phyloP scores from a whole-genome alignment of 495 filamentous ascomycete genomes.

The Tuber aestivum region DNA sequence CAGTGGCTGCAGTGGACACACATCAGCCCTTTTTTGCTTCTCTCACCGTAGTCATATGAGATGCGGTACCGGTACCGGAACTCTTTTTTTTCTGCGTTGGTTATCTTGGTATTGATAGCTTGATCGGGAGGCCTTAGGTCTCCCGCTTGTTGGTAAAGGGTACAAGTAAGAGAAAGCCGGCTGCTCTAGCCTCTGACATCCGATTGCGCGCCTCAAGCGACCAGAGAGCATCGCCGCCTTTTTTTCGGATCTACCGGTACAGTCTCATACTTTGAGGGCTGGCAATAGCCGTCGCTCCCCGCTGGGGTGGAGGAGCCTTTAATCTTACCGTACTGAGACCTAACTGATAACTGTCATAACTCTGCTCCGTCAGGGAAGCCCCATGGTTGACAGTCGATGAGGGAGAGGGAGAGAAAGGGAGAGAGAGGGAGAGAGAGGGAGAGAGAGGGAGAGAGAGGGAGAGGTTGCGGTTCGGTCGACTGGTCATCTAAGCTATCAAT shows the following conservation, averaged over 20 bases:
- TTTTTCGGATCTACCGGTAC: not conserved
- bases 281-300: not conserved
- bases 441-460: too few species aligned
- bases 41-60: not conserved
- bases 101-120: not conserved
- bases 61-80: too few species aligned
- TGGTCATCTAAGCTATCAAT: not conserved
- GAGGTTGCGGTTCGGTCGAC: not conserved
- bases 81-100: not conserved
- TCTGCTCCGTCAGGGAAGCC: not conserved
- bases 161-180: not conserved
- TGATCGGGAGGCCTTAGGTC: not conserved
- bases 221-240: not conserved
- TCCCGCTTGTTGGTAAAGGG: not conserved
- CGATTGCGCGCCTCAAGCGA: not conserved
- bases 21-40: not conserved
- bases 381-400: not conserved
- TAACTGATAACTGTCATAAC: not conserved
- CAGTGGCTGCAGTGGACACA: not conserved
- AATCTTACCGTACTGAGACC: not conserved
- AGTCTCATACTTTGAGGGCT: not conserved
- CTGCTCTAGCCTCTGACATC: not conserved
- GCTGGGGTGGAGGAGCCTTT: not conserved
- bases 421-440: too few species aligned
- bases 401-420: too few species aligned